A percentile compares a stretch with the other conserved stretches of the same genome.
Conservation (phyloP, 106 monocot genomes). For the Cymbidium sinense region DNA sequence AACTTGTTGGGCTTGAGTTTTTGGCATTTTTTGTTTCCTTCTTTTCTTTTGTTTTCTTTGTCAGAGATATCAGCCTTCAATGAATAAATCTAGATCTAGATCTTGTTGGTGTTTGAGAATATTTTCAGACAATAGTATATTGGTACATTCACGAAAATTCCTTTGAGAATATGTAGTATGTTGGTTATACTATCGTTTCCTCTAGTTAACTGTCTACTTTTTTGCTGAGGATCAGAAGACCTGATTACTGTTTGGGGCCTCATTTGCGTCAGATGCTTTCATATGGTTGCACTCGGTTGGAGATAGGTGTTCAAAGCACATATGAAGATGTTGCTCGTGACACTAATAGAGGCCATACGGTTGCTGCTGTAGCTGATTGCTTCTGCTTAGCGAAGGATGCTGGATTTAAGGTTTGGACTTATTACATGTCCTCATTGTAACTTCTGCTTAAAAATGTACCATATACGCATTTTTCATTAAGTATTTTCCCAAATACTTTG, state of each 20-base stretch:
- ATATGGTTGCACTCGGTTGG: constrained; percentile 97
- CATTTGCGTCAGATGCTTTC: constrained; percentile 97
- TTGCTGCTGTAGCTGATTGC: constrained; percentile 98
- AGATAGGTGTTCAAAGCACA: constrained; percentile 98
- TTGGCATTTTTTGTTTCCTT: no score
- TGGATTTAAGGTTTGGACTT: constrained; percentile 79
- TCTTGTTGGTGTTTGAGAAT: no score
- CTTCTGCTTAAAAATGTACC: not conserved
- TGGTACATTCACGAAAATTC: not conserved
- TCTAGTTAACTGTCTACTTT: not conserved
- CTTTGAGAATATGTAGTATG: not conserved
- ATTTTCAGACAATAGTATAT: no score
- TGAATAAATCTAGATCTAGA: no score
- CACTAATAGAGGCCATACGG: constrained; percentile 99
- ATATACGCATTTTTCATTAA: not conserved
- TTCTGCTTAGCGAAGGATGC: constrained; percentile 99
- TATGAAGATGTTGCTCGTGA: constrained; percentile 99
- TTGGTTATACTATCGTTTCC: not conserved
- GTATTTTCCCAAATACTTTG: not conserved
- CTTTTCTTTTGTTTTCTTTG: no score
- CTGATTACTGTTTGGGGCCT: constrained; percentile 94
- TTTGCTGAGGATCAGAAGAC: constrained; percentile 57
- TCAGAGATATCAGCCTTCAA: no score
- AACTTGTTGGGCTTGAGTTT: no score
- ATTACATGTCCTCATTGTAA: not conserved